Conservation (phyloP, 805 yeast genomes). For the Spencermartinsiella europaea region DNA sequence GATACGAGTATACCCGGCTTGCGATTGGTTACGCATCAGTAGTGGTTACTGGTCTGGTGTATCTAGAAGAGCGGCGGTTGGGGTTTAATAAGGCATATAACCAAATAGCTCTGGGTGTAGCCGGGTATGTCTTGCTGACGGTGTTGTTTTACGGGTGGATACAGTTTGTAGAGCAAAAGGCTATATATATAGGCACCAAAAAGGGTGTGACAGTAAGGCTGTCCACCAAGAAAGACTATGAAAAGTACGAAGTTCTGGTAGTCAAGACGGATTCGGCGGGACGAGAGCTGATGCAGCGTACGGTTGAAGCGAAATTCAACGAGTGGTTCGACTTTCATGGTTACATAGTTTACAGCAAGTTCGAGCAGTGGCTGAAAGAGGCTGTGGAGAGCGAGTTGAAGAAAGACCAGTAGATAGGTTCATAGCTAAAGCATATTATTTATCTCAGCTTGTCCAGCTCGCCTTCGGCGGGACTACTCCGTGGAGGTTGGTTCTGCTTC, state of each 20-base stretch:
- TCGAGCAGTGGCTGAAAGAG: conserved; percentile 8
- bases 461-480: no score
- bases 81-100: conserved; percentile 29
- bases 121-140: conserved; percentile 26
- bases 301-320: conserved; percentile 14
- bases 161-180: conserved; percentile 23
- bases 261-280: conserved; percentile 13
- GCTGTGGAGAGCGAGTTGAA: background rate
- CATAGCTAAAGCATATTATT: background rate
- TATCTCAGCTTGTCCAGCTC: no score
- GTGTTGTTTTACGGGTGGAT: conserved; percentile 23
- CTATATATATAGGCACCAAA: conserved; percentile 27
- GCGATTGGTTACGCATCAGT: conserved; percentile 29
- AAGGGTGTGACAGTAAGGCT: conserved; percentile 15
- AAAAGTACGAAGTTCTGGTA: conserved; percentile 20
- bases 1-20: conserved; percentile 25
- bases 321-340: conserved; percentile 24
- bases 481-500: no score
- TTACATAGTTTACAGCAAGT: conserved; percentile 21
- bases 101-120: conserved; percentile 27
- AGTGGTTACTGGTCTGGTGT: conserved; percentile 27
- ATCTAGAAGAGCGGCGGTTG: conserved; percentile 25
- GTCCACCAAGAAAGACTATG: conserved; percentile 13
- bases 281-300: conserved; percentile 1
- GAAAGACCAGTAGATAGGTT: background rate